Evolutionary conservation across 495 filamentous ascomycete species (phyloP), one percentile per base, ranked within the genome.

Genomic region (Daldinia grandis): DNA sequence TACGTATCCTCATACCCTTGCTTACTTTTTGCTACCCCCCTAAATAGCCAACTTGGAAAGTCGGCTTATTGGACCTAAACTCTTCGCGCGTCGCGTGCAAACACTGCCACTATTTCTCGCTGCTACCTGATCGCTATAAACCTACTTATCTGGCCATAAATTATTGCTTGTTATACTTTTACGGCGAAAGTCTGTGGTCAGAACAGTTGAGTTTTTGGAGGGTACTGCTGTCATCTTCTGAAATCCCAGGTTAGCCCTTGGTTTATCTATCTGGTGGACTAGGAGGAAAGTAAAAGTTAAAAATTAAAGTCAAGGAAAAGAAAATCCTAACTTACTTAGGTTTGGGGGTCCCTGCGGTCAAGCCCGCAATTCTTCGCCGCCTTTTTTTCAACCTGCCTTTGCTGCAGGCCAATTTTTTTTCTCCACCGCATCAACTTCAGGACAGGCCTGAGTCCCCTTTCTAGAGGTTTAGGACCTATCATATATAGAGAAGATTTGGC

Each of bases 361-460:
- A 73, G 56, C 70, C 70, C 70, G 70, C 70, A 73, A 65, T 73
- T 73, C 65, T 73, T 69, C 65, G 70, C 70, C 70, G 70, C 70
- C 70, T 73, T 73, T 73, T 71, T 68, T 68, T 64, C 64, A 58
- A 64, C 49, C 57, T 68, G 62, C 64, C 53, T 57, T 58, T 49
- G 47, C 61, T 73, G 64, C 65, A 73, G 70, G 70, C 57, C 70
- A 62, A 55, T 66, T 67, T 67, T 35, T 35, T 60, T 73, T 73
- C 70, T 73, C 70, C 70, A 73, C 70, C 62, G 65, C 70, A 73
- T 73, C 59, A 65, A 56, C 70, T 66, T 67, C 38, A 58, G 70
- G 33, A 56, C 61, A 65, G 62, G 65, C 60, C 66, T 55, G 56
- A 60, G 62, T 68, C 70, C 65, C 70, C 70, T 73, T 73, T 73